These are phyloP conservation scores for Pisolithus albus DNA, from an alignment of 768 basidiomycete species.

Conservation along the genomic window DNA sequence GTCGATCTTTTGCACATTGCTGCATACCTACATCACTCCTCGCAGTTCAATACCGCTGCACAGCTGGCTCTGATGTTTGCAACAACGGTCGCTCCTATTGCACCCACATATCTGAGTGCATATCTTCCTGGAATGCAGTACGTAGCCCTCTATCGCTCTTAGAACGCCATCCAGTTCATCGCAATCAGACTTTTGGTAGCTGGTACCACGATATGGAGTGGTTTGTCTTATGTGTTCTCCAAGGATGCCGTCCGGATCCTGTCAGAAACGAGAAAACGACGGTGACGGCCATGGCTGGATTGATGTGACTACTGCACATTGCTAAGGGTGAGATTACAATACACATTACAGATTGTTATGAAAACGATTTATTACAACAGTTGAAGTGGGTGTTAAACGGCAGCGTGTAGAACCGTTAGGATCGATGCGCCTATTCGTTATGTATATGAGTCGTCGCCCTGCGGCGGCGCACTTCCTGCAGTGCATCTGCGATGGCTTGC, in stretches of 20 bases:
- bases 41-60: constrained; percentile 83
- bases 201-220: constrained; percentile 88
- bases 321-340: constrained; percentile 10
- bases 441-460: constrained; percentile 25
- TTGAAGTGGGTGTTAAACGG: neutral
- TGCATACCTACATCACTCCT: constrained; percentile 1
- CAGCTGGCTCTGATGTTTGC: constrained; percentile 88
- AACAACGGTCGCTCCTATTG: constrained; percentile 78
- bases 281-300: constrained; percentile 18
- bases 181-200: constrained; percentile 73
- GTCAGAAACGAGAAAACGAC: constrained; percentile 29
- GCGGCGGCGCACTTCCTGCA: constrained; percentile 62
- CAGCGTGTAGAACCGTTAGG: neutral
- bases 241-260: constrained; percentile 67
- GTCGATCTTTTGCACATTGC: neutral
- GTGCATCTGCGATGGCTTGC: constrained; percentile 54
- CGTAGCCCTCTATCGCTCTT: constrained; percentile 25
- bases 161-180: neutral
- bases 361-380: constrained; percentile 17
- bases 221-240: constrained; percentile 72
- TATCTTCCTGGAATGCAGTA: constrained; percentile 70
- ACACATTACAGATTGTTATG: constrained; percentile 14
- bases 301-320: neutral
- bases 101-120: constrained; percentile 49
- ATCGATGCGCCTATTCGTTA: constrained; percentile 2